Conservation (phyloP, 176 grass and related monocot species). For the Otatea glauca region DNA sequence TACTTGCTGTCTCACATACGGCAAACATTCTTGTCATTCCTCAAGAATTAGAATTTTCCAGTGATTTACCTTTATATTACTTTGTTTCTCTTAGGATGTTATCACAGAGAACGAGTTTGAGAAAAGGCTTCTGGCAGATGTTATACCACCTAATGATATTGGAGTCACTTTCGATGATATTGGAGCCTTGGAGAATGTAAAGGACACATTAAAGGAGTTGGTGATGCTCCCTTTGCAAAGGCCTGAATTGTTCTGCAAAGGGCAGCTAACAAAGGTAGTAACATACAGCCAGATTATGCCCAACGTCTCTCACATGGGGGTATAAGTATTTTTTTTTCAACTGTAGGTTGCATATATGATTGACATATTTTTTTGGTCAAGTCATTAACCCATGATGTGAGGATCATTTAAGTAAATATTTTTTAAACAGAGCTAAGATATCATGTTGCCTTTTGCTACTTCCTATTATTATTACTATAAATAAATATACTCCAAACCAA, state of each 20-base stretch:
- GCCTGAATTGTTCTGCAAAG: slow-evolving; percentile 98
- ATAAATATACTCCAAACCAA: not conserved
- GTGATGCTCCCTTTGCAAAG: slow-evolving; percentile 99
- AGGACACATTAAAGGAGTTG: slow-evolving; percentile 95
- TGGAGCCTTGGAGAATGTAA: slow-evolving; percentile 98
- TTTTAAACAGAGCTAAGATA: not conserved
- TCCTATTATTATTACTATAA: slow-evolving; percentile 7
- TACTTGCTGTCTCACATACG: slow-evolving; percentile 38
- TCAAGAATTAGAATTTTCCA: not conserved
- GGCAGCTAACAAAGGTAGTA: slow-evolving; percentile 93
- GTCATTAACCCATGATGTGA: not conserved
- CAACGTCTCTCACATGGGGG: not conserved
- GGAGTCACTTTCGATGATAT: slow-evolving; percentile 99
- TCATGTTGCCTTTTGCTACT: not conserved
- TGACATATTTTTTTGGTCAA: not conserved
- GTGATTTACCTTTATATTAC: slow-evolving; percentile 18
- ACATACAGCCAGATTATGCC: slow-evolving; percentile 16
- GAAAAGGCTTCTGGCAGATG: slow-evolving; percentile 93
- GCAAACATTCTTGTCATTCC: slow-evolving; percentile 27
- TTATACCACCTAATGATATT: slow-evolving; percentile 98
- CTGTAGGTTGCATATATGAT: not conserved
- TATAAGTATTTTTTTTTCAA: not conserved
- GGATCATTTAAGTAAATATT: not conserved
- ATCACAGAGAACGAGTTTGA: slow-evolving; percentile 98
- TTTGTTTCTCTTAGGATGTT: slow-evolving; percentile 73